Evolutionary conservation across 2,329 filamentous ascomycete species (phyloP).

Genomic region (Moelleriella libera): DNA sequence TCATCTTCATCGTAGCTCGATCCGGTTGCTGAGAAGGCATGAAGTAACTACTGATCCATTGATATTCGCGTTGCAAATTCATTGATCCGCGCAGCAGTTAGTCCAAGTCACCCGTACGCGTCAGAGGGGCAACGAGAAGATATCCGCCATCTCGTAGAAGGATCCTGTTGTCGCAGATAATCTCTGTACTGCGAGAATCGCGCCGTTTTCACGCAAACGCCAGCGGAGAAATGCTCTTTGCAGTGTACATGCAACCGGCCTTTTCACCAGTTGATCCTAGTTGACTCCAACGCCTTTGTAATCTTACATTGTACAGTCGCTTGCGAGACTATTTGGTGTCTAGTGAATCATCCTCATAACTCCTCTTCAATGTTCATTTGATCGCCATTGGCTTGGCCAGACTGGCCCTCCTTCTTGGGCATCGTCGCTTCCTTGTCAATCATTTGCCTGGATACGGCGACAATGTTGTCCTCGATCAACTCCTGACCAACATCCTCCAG

Average conservation of each 20-base stretch:
- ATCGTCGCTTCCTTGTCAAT: conserved; percentile 98
- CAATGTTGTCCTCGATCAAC: conserved; percentile 98
- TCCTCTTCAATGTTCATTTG: conserved; percentile 60
- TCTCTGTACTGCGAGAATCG: no score
- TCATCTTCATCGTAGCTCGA: no score
- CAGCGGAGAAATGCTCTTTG: not conserved
- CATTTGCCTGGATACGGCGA: conserved; percentile 96
- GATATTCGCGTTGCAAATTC: no score
- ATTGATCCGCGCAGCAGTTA: no score
- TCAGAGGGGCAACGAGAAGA: no score
- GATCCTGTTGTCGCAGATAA: no score
- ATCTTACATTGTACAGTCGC: not conserved
- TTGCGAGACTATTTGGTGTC: not conserved
- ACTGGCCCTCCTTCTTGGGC: conserved; percentile 51
- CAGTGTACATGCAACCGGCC: not conserved
- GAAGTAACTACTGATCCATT: no score
- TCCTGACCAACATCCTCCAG: conserved; percentile 92
- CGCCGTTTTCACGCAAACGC: no score
- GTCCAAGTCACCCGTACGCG: no score
- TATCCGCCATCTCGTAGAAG: no score
- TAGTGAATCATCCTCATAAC: conserved; percentile 12
- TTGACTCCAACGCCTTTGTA: not conserved
- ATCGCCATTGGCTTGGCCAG: conserved; percentile 39
- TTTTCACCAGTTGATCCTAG: not conserved
- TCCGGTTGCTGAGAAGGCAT: no score